Conservation (phyloP, 208 protist genomes). For the Leishmania braziliensis region DNA sequence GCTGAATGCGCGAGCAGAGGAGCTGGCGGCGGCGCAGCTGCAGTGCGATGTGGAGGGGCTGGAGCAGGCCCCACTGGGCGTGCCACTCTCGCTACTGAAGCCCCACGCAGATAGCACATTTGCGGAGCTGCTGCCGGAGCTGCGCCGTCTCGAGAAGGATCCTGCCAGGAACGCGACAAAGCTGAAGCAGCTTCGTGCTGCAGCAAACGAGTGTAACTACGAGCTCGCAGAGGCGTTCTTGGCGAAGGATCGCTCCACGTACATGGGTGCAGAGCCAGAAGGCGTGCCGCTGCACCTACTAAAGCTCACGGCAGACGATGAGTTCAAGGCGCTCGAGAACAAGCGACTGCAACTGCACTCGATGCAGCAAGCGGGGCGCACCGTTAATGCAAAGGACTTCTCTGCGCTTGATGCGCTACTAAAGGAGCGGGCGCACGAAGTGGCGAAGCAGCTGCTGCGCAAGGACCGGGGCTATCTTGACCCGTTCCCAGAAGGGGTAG, state of each 20-base stretch:
- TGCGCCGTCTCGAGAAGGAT: conserved; percentile 72
- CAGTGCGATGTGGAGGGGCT: conserved; percentile 54
- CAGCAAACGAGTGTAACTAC: conserved; percentile 47
- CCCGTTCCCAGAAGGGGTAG: conserved; percentile 59
- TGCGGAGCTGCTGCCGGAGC: conserved; percentile 47
- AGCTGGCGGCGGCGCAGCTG: conserved; percentile 60
- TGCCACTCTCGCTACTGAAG: conserved; percentile 69
- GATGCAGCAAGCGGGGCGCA: conserved; percentile 27
- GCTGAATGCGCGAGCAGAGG: conserved; percentile 52
- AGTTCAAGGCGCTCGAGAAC: conserved; percentile 65
- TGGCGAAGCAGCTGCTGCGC: conserved; percentile 56
- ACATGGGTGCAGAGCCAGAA: conserved; percentile 60
- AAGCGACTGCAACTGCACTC: conserved; percentile 44
- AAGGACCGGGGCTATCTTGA: conserved; percentile 71
- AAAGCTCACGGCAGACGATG: conserved; percentile 49
- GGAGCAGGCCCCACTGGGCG: conserved; percentile 55
- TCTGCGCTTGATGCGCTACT: conserved; percentile 54
- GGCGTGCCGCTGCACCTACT: conserved; percentile 53
- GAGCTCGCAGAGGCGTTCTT: conserved; percentile 64
- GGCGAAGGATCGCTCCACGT: conserved; percentile 53
- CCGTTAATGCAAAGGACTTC: conserved; percentile 33
- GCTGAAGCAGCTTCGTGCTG: conserved; percentile 45
- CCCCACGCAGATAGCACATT: conserved; percentile 61
- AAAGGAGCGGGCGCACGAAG: conserved; percentile 50
- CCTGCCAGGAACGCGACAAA: conserved; percentile 48